Evolutionary conservation across 176 grass and related monocot genomes (phyloP).

Genomic region (Luzula sylvatica): DNA sequence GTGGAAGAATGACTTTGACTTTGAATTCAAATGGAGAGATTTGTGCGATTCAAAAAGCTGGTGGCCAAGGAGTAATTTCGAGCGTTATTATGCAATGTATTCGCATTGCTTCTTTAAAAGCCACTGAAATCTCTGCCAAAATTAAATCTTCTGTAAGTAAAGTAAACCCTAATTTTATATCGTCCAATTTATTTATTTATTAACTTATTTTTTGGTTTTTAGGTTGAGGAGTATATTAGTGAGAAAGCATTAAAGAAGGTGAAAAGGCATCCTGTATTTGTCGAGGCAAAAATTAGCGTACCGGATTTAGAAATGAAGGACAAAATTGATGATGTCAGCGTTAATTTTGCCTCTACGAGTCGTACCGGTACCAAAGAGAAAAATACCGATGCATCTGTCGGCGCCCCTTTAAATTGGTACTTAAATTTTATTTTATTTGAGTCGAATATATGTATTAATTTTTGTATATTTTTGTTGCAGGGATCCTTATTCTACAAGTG

Average conservation of each 20-base stretch:
- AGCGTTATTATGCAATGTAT: conserved; percentile 86
- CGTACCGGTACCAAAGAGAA: conserved; percentile 33
- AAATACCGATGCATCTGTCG: conserved; percentile 35
- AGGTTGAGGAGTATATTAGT: conserved; percentile 62
- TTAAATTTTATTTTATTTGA: conserved; percentile 15
- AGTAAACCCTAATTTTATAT: neutral
- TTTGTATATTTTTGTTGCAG: conserved; percentile 50
- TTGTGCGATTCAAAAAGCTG: conserved; percentile 86
- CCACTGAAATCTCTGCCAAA: conserved; percentile 86
- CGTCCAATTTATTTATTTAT: conserved; percentile 3
- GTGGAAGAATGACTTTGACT: conserved; percentile 83
- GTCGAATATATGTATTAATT: neutral
- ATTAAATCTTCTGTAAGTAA: conserved; percentile 62
- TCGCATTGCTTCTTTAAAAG: conserved; percentile 74
- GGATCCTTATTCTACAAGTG: conserved; percentile 67
- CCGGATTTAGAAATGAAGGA: conserved; percentile 44
- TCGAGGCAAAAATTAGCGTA: conserved; percentile 27
- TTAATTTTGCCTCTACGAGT: conserved; percentile 29
- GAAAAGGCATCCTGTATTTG: conserved; percentile 34
- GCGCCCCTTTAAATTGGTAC: conserved; percentile 72
- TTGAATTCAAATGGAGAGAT: conserved; percentile 90
- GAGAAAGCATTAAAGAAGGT: conserved; percentile 68
- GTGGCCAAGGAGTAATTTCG: conserved; percentile 71
- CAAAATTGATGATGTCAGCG: conserved; percentile 25
- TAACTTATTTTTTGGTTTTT: too few relatives aligned